Conservation (phyloP, 1,284 basidiomycete species). For the Boletus albobrunnescens region DNA sequence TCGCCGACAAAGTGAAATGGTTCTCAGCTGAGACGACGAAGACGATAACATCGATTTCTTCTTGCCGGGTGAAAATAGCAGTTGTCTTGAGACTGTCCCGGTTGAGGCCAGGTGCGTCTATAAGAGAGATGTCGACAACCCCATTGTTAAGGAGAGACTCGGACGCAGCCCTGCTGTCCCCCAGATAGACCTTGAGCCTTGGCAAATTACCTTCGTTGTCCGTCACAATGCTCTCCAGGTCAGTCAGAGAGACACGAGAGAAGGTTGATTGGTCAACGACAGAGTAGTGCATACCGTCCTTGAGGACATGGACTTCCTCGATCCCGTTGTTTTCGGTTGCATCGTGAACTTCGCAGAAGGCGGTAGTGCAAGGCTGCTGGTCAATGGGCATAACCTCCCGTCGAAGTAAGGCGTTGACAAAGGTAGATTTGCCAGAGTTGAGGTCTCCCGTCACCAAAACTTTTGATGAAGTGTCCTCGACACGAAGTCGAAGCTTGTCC, state of each 20-base stretch:
- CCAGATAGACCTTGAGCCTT: conserved; percentile 81
- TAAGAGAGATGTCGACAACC: conserved; percentile 95
- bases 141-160: conserved; percentile 93
- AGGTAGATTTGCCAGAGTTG: conserved; percentile 98
- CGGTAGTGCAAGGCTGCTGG: conserved; percentile 96
- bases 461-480: conserved; percentile 91
- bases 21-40: conserved; percentile 99
- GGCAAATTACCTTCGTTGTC: conserved; percentile 74
- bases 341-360: conserved; percentile 97
- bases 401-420: conserved; percentile 91
- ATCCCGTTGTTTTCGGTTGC: conserved; percentile 76
- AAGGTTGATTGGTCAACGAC: conserved; percentile 74
- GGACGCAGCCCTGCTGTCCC: conserved; percentile 66
- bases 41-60: conserved; percentile 98
- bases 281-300: conserved; percentile 70
- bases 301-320: conserved; percentile 82
- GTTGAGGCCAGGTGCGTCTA: conserved; percentile 97
- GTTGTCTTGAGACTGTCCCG: conserved; percentile 95
- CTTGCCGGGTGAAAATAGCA: conserved; percentile 91
- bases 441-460: conserved; percentile 99
- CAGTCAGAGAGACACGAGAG: conserved; percentile 60
- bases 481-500: conserved; percentile 79
- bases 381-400: conserved; percentile 94
- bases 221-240: conserved; percentile 79
- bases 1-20: conserved; percentile 95